Conservation (phyloP, 139 green algal genomes). For the Tetradesmus lagerheimii region DNA sequence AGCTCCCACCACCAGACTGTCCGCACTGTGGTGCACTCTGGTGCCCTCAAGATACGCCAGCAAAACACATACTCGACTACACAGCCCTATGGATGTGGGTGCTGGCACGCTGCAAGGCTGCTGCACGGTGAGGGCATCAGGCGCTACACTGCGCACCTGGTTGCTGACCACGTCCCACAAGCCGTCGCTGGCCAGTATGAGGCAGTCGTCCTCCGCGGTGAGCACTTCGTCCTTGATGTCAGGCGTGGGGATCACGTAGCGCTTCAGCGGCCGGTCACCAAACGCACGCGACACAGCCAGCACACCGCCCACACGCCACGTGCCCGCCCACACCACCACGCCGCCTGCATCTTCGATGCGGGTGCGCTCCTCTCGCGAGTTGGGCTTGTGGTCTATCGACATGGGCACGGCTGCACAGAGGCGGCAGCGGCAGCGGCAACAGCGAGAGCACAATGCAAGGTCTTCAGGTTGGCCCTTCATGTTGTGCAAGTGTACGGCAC, state of each 20-base stretch:
- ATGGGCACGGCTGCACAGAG: slow-evolving; percentile 65
- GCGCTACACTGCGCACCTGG: slow-evolving; percentile 52
- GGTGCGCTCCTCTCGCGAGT: slow-evolving; percentile 87
- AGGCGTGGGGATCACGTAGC: slow-evolving; percentile 86
- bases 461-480: too few species aligned
- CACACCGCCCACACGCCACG: slow-evolving; percentile 94
- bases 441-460: neutral
- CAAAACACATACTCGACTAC: neutral
- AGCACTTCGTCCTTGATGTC: slow-evolving; percentile 85
- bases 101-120: neutral
- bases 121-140: neutral
- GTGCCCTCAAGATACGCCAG: too few species aligned
- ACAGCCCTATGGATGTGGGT: neutral
- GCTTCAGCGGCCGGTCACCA: slow-evolving; percentile 94
- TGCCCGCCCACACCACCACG: slow-evolving; percentile 94
- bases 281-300: slow-evolving; percentile 96
- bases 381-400: slow-evolving; percentile 97
- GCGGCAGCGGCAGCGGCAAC: neutral
- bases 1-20: neutral
- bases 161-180: slow-evolving; percentile 96
- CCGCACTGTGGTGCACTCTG: too few species aligned
- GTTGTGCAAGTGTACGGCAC: too few species aligned
- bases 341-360: slow-evolving; percentile 94
- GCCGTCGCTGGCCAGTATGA: slow-evolving; percentile 93
- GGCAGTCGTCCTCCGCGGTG: slow-evolving; percentile 69